Base-by-base conservation (phyloP, 208 protist species). In the Trypanosoma congolense region DNA sequence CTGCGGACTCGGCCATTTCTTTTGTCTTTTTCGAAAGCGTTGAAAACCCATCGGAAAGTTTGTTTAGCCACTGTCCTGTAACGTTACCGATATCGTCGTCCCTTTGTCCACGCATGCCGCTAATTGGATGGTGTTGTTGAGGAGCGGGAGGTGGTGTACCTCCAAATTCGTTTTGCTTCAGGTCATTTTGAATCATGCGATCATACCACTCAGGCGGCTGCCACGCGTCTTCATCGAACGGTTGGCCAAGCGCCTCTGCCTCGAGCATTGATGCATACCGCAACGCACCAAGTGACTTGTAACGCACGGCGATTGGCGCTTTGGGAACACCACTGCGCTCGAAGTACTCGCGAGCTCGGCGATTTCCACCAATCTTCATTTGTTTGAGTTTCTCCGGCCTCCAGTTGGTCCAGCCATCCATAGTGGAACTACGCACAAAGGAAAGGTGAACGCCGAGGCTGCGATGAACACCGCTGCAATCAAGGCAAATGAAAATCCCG, bases 351-450 rank as follows among this genome's bases (percentile, higher is more conserved):
- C 83, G 77, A 1, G 90, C 90, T 9, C 87, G 80, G n/a, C 84
- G 78, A 60, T 96, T 96, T 31, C 90, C 90, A 24, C 90, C 90
- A 25, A 88, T 38, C 59, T 94, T 55, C 90, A 96, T 94, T 62
- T 93, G 87, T 29, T 66, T 63, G 48, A 96, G 70, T 69, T 96
- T 96, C 56, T 87, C 78, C 31, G 90, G 90, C 26, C 82, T 78
- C 87, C 90, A 96, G 58, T 83, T 77, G 16, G 55, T 70, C 93
- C 93, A 98, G 14, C 77, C 75, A 63, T 98, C 96, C 74, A 97
- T 93, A 6, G 89, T 96, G 42, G 81, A 74, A 67, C 92, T 97
- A 12, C 87, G 86, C 21, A 97, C 91, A 75, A 97, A 95, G 40
- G 74, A 90, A 29, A 97, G 74, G 73, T 97, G 94, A 25, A 96